Base-by-base conservation (phyloP, 441 rosid species). In the Populus hybrid region DNA sequence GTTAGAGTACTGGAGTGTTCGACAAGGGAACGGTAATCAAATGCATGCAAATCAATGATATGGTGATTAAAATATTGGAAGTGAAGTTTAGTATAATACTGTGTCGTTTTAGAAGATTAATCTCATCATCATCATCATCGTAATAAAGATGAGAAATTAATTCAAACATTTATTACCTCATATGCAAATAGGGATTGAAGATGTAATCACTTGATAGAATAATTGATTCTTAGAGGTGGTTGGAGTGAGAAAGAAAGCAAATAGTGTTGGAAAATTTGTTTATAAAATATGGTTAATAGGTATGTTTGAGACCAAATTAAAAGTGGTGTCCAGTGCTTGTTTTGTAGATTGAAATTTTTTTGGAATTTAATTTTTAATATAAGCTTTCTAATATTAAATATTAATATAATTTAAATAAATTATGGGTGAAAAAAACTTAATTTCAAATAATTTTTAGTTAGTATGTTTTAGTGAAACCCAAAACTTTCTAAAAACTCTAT, bases 41-140 rank as follows among this genome's bases (percentile, higher is more conserved):
- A 73, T 74, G 24, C 82, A 69, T 80, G 75, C 77, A 77, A 72
- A 59, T 53, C 18, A 81, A 81, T 28, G 29, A 59, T 9, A 9
- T 12, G 10, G 14, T 56, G 24, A 68, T 35, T 28, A 20, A 21
- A 53, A 16, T 50, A 50, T 50, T 50, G 8, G 21, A 53, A 6
- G 61, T 14, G 56, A 50, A 14, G 56, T 50, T 50, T 16, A 4
- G 7, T 50, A 14, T 0, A 50, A 50, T 14, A 50, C 56, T 4
- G 45, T 16, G 56, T 50, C 56, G 20, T 50, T 50, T 50, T 50
- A 50, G 56, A 50, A 4, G 56, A 14, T 50, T 4, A 14, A 16
- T 50, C 56, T n/a, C n/a, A n/a, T 4, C 18, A 4, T 4, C 56
- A 11, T 45, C 56, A 50, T 38, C 45, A 9, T 38, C 24, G 24